These are phyloP conservation scores for Fomitopsis serialis DNA, from an alignment of 768 basidiomycete genomes.

Conservation along the genomic window DNA sequence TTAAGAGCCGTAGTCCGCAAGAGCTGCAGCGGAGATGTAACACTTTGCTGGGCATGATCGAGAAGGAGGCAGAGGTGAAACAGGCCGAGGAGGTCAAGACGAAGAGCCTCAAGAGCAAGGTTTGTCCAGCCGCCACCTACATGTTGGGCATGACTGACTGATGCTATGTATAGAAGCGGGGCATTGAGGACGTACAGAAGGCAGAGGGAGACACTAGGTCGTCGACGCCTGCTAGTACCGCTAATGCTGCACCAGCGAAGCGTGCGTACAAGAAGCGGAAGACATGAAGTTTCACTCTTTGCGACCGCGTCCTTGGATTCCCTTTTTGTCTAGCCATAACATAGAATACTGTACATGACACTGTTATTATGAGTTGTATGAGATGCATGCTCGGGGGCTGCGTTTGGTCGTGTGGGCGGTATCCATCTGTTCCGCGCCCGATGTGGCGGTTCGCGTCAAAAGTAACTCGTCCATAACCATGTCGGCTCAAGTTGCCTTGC, in stretches of 20 bases:
- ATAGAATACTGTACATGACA: not conserved
- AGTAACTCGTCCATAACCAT: not conserved
- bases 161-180: conserved; percentile 51
- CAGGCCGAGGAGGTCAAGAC: conserved; percentile 63
- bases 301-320: not conserved
- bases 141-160: not conserved
- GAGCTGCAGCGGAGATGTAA: conserved; percentile 86
- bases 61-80: conserved; percentile 77
- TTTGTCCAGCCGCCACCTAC: conserved; percentile 24
- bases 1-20: conserved; percentile 87
- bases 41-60: conserved; percentile 84
- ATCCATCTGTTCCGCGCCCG: no score
- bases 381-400: no score
- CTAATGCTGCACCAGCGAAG: conserved; percentile 44
- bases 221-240: conserved; percentile 49
- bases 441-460: no score
- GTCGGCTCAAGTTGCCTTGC: not conserved
- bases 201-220: conserved; percentile 49
- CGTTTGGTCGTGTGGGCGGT: no score
- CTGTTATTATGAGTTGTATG: not conserved
- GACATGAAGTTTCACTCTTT: conserved; percentile 27
- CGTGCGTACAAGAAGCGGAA: conserved; percentile 67
- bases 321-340: not conserved
- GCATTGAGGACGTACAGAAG: conserved; percentile 61
- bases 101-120: conserved; percentile 53